Evolutionary conservation across 2,329 filamentous ascomycete species (phyloP), one percentile per base, ranked within the genome.

Genomic region (Tympanopsis confertula): DNA sequence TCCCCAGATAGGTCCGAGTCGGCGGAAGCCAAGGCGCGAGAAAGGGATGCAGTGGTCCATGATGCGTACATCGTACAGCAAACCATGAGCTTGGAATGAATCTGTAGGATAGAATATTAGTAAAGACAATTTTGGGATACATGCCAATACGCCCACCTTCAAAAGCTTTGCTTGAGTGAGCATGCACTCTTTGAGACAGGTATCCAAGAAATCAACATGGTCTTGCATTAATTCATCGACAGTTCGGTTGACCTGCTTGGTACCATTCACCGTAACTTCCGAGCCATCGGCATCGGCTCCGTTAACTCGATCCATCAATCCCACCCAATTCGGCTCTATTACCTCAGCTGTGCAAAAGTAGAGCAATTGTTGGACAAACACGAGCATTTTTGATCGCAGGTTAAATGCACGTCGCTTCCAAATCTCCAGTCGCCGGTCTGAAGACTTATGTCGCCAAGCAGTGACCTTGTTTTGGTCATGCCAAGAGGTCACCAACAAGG

Each of bases 221-320:
- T 96, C 88, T 62, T 96, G 86, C 91, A 98, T 98, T 53, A 98
- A 63, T 62, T 96, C 87, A 52, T 98, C 91, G 1, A 98, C 91
- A 0, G 91, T 98, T 26, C 87, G 62, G 29, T 64, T 66, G 5
- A 60, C 54, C 1, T 56, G 50, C n/a, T 51, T 51, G 14, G 45
- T 45, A 18, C 42, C 39, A 3, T 55, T 54, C 20, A 56, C 48
- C 5, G 14, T 20, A 19, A 13, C 22, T 14, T 5, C 26, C 42
- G 12, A 40, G 42, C 3, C 42, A 54, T 12, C 66, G 63, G 39
- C 75, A 71, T 42, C 69, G 71, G 7, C 66, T 65, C 5, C 74
- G 64, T 80, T 81, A 4, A 96, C 69, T 20, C 86, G 72, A n/a
- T 81, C 77, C 86, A 95, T 95, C 43, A 98, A 76, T 35, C 79